phyloP scores from a whole-genome alignment of 2,329 filamentous ascomycete species.

The Paraphaeosphaeria minitans region DNA sequence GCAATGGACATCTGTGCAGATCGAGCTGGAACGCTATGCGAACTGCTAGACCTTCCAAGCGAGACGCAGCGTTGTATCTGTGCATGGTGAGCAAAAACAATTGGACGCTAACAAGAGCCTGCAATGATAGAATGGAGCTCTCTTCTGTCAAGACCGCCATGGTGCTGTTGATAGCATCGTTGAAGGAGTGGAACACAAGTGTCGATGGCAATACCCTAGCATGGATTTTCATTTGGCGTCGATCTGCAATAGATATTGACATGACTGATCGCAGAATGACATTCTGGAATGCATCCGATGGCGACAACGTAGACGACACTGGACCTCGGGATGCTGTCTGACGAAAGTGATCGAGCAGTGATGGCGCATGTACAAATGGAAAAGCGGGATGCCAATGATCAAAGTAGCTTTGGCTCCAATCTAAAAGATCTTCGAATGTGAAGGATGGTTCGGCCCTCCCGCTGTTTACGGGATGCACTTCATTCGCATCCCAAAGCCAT shows the following conservation, averaged over 20 bases:
- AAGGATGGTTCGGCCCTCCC: conserved; percentile 10
- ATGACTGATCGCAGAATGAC: conserved; percentile 30
- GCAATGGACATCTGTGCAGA: conserved; percentile 23
- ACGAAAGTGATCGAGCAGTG: conserved; percentile 25
- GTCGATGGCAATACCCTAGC: conserved; percentile 17
- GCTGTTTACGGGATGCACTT: conserved; percentile 15
- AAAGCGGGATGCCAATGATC: conserved; percentile 36
- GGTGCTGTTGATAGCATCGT: conserved; percentile 27
- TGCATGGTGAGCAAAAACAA: conserved; percentile 31
- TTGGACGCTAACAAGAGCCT: conserved; percentile 31
- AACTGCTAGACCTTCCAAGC: conserved; percentile 27
- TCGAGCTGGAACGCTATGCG: conserved; percentile 28
- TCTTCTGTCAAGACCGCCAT: conserved; percentile 25
- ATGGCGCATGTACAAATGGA: conserved; percentile 31
- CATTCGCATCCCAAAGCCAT: conserved; percentile 26
- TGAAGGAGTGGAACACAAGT: conserved; percentile 27
- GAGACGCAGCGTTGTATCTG: conserved; percentile 32
- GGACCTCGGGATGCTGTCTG: conserved; percentile 11
- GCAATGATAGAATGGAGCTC: conserved; percentile 29
- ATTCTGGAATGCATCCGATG: conserved; percentile 18
- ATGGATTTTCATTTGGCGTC: conserved; percentile 20
- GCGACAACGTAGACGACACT: conserved; percentile 5
- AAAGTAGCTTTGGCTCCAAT: conserved; percentile 36
- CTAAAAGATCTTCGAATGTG: conserved; percentile 28
- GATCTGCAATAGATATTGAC: conserved; percentile 28